Conservation (phyloP, 1,139 yeast genomes). For the Zygotorulaspora mrakii region DNA sequence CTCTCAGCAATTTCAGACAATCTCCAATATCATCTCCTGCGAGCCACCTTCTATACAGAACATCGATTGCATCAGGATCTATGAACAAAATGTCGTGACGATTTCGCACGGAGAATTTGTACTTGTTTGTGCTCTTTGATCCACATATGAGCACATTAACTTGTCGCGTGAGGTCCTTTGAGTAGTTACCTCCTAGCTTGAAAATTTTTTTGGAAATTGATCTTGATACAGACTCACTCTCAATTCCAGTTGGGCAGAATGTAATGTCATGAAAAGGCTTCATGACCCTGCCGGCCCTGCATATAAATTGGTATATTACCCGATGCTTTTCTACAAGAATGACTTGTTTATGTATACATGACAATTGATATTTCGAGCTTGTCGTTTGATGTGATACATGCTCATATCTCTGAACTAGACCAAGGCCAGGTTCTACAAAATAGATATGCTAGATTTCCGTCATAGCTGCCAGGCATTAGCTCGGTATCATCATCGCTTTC, state of each 20-base stretch:
- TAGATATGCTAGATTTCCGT: no score
- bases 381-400: neutral
- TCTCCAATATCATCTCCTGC: constrained; percentile 31
- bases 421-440: no score
- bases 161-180: constrained; percentile 30
- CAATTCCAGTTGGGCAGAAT: constrained; percentile 34
- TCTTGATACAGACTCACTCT: constrained; percentile 22
- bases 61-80: constrained; percentile 20
- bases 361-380: neutral
- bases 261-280: constrained; percentile 33
- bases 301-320: no score
- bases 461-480: no score
- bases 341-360: neutral
- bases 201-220: constrained; percentile 25
- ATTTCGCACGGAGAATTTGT: constrained; percentile 29
- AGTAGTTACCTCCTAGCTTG: constrained; percentile 34
- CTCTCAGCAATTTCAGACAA: constrained; percentile 21
- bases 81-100: constrained; percentile 33
- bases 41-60: constrained; percentile 32
- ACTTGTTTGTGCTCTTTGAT: constrained; percentile 27
- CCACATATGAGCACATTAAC: constrained; percentile 33
- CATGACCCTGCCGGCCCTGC: constrained; percentile 15
- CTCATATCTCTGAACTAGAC: no score
- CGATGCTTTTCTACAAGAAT: neutral
- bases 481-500: no score